These are phyloP conservation scores for Pichia nanzhaoensis DNA, from an alignment of 805 yeast genomes.

Conservation along the genomic window DNA sequence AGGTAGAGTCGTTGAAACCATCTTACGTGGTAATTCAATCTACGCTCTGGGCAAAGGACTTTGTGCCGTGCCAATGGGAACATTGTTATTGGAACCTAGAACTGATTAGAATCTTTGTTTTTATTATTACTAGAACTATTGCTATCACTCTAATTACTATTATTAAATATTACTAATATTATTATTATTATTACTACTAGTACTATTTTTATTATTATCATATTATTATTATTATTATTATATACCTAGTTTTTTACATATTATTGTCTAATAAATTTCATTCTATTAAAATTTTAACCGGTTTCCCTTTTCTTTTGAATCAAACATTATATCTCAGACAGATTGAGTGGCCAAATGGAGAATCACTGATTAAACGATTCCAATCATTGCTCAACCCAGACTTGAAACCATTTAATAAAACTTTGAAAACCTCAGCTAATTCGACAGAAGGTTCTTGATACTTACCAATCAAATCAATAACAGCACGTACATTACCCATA, in stretches of 20 bases:
- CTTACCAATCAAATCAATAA: conserved; percentile 53
- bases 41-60: conserved; percentile 53
- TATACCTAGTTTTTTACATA: no score
- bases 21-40: conserved; percentile 68
- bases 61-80: conserved; percentile 51
- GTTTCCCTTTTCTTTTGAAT: neutral
- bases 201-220: neutral
- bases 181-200: conserved; percentile 2
- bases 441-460: conserved; percentile 45
- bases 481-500: conserved; percentile 41
- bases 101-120: conserved; percentile 2
- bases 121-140: neutral
- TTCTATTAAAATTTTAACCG: neutral
- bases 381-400: conserved; percentile 38
- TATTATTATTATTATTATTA: conserved; percentile 4
- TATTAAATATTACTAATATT: neutral
- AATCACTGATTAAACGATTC: conserved; percentile 7
- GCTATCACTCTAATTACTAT: neutral
- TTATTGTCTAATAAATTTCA: neutral
- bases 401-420: conserved; percentile 40
- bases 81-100: conserved; percentile 56
- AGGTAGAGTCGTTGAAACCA: conserved; percentile 76
- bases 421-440: conserved; percentile 38
- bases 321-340: conserved; percentile 22
- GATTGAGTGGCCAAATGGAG: neutral